Base-by-base conservation (phyloP, 306 rosid genomes). In the Rubus parviflorus region DNA sequence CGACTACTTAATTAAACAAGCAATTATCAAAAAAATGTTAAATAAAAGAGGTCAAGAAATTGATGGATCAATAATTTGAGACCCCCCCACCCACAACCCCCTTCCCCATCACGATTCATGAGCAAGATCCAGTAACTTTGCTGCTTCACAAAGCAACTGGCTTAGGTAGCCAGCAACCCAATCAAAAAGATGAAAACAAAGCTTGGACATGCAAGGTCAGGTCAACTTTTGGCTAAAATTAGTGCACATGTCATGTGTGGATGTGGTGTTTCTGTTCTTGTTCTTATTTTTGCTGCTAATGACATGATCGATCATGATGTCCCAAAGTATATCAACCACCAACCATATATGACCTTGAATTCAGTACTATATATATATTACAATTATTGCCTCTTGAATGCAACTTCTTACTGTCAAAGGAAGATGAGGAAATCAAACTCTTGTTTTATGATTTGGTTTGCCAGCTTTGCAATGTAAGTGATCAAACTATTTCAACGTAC, bases 51-150 rank as follows among this genome's bases (percentile, higher is more conserved):
- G 20, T 25, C 22, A 35, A 23, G 57, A 69, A 52, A 57, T 72
- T 72, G 64, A 52, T 67, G 10, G 63, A 37, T 72, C 49, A 72
- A 37, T 72, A 52, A 52, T 52, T 52, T 72, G 48, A 51, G 14
- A 23, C n/a, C 8, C 30, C 22, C 61, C n/a, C n/a, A n/a, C n/a
- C n/a, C 30, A 1, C 30, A 0, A 1, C 30, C 30, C 1, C 35
- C 35, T 2, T 1, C 25, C 12, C 35, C 11, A n/a, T n/a, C 17
- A 62, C 14, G 67, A 13, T 61, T 35, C 42, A 61, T 11, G 67
- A 61, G 7, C 67, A 61, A 61, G 66, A 60, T 60, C 17, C 23
- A 13, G 63, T 20, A 8, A 20, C 23, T 53, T 7, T 6, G 22
- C 20, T 68, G n/a, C 54, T 45, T 23, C 6, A 68, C 35, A 64